Evolutionary conservation across 2,329 filamentous ascomycete genomes (phyloP).

Genomic region (Alternaria gansuensis): DNA sequence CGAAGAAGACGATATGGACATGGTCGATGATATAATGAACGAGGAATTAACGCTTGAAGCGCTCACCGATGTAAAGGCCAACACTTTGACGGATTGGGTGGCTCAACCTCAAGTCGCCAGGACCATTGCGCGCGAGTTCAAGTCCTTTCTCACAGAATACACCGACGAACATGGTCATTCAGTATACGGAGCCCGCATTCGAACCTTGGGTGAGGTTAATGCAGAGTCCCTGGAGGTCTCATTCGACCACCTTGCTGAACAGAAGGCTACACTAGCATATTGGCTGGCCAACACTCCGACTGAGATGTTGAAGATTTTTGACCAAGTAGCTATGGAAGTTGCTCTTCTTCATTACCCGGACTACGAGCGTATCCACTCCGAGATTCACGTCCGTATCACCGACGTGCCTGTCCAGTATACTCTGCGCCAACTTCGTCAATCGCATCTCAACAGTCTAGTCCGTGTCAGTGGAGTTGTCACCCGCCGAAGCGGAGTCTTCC

Average conservation of each 20-base stretch:
- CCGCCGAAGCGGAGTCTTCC: constrained; percentile 91
- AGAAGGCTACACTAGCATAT: constrained; percentile 93
- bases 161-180: constrained; percentile 88
- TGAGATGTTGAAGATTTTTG: constrained; percentile 96
- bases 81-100: constrained; percentile 95
- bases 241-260: constrained; percentile 87
- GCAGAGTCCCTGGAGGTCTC: constrained; percentile 96
- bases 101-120: constrained; percentile 87
- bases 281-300: constrained; percentile 94
- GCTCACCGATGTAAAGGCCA: constrained; percentile 89
- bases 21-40: constrained; percentile 93
- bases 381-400: constrained; percentile 96
- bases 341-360: constrained; percentile 96
- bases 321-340: constrained; percentile 95
- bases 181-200: constrained; percentile 92
- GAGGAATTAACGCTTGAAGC: constrained; percentile 93
- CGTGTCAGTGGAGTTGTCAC: constrained; percentile 96
- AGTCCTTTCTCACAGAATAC: constrained; percentile 95
- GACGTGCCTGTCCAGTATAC: constrained; percentile 96
- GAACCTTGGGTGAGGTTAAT: constrained; percentile 96
- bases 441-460: constrained; percentile 93
- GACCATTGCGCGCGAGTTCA: constrained; percentile 96
- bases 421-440: constrained; percentile 91
- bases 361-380: constrained; percentile 95
- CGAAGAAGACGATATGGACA: constrained; percentile 89